Evolutionary conservation across 768 basidiomycete species (phyloP), one percentile per base, ranked within the genome.

Genomic region (Agaricus bisporus): DNA sequence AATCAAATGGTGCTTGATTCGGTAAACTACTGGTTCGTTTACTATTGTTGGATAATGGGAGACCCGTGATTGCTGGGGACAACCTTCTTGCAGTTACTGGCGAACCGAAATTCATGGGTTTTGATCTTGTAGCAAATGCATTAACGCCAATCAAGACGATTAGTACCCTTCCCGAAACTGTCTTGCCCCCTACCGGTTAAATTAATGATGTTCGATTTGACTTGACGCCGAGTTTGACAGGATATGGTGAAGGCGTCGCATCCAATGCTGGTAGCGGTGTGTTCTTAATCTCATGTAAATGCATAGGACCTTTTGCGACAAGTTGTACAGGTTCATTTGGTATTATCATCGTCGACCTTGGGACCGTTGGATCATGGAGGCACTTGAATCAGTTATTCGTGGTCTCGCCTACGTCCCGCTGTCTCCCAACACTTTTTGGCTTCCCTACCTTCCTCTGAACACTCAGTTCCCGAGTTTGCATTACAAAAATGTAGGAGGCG

Each of bases 261-360:
- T 60, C 58, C 29, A 58, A 58, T 17, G 28, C 56, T 15, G 59
- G 58, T 48, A 60, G 59, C 36, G 56, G 59, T 57, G 36, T 26
- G 59, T 48, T 1, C 10, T 12, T 8, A 14, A 3, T 22, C n/a
- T 4, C 41, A 17, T 5, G 14, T 17, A 2, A 8, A 6, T 9
- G 28, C 8, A 17, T 26, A n/a, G 8, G 4, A 18, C 7, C 15
- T 14, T 10, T 25, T 51, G 11, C 7, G 5, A 39, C 8, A 22
- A 28, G 28, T 49, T 25, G 12, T 15, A 8, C 25, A 59, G 59
- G 59, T 12, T 41, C 45, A 8, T 60, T 57, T 35, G 59, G 59
- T n/a, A 60, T 60, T 36, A 60, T 60, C 20, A 53, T 60, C 6
- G 59, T 58, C 4, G 59, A 60, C 38, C 56, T 60, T 9, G 59